phyloP scores from a whole-genome alignment of 352 stramenopile species.

The Phytophthora nicotianae region DNA sequence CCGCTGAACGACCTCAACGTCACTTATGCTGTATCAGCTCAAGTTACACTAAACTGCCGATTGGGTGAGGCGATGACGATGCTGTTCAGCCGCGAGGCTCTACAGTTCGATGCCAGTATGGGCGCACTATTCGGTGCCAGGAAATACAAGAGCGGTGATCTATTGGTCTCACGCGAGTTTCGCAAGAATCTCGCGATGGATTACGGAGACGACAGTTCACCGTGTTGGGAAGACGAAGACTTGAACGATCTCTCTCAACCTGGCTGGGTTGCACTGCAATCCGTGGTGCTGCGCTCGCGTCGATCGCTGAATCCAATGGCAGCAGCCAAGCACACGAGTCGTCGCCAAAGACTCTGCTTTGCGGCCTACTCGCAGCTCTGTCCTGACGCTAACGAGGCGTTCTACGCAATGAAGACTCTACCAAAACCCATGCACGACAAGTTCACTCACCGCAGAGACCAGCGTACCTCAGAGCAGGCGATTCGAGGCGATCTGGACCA shows the following conservation, averaged over 20 bases:
- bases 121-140: constrained; percentile 53
- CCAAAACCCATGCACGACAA: constrained; percentile 50
- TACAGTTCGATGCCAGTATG: constrained; percentile 65
- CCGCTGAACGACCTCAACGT: constrained; percentile 49
- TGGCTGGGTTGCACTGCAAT: constrained; percentile 54
- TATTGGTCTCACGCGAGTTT: constrained; percentile 49
- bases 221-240: constrained; percentile 36
- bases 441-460: constrained; percentile 16
- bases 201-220: constrained; percentile 17
- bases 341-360: constrained; percentile 64
- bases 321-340: constrained; percentile 39
- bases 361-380: constrained; percentile 56
- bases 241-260: constrained; percentile 35
- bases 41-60: constrained; percentile 61
- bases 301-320: constrained; percentile 42
- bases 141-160: constrained; percentile 61
- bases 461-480: constrained; percentile 20
- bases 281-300: constrained; percentile 45
- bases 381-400: constrained; percentile 47
- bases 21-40: constrained; percentile 57
- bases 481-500: constrained; percentile 54
- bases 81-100: constrained; percentile 64
- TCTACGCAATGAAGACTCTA: constrained; percentile 74
- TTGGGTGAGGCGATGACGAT: constrained; percentile 60
- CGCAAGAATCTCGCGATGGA: constrained; percentile 31